phyloP scores from a whole-genome alignment of 257 asterid genomes.

The Ilex asprella region DNA sequence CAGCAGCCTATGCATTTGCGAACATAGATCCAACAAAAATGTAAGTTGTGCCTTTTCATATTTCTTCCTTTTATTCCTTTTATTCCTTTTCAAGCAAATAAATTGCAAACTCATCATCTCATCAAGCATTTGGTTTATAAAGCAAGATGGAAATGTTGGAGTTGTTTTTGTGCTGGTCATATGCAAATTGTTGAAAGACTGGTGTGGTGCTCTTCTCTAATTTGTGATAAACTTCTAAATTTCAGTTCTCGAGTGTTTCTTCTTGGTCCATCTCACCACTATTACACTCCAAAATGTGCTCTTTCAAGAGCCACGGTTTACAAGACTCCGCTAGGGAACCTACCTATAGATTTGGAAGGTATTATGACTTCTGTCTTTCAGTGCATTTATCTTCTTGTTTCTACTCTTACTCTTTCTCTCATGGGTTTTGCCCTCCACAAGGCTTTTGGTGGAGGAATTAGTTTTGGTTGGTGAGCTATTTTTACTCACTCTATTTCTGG shows the following conservation, averaged over 20 bases:
- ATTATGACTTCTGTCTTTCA: slow-evolving; percentile 5
- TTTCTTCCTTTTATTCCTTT: slow-evolving; percentile 3
- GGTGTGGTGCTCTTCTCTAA: slow-evolving; percentile 1
- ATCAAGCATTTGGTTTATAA: background rate
- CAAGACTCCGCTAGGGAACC: slow-evolving; percentile 93
- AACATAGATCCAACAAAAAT: slow-evolving; percentile 78
- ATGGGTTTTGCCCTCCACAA: background rate
- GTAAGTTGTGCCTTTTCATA: slow-evolving; percentile 25
- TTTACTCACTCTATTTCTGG: no score
- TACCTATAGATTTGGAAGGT: slow-evolving; percentile 92
- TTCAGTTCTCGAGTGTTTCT: slow-evolving; percentile 89
- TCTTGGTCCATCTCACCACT: slow-evolving; percentile 97
- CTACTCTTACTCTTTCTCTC: background rate
- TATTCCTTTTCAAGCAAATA: background rate
- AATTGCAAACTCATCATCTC: background rate
- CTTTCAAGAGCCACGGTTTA: slow-evolving; percentile 79
- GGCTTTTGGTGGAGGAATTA: background rate
- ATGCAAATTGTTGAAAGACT: background rate
- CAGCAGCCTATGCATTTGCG: slow-evolving; percentile 98
- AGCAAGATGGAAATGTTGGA: background rate
- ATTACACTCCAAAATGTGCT: slow-evolving; percentile 85
- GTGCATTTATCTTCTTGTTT: background rate
- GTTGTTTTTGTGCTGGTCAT: background rate
- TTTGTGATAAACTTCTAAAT: slow-evolving; percentile 10
- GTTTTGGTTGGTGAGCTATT: no score